Conservation (phyloP, 306 rosid genomes). For the Argentina anserina region DNA sequence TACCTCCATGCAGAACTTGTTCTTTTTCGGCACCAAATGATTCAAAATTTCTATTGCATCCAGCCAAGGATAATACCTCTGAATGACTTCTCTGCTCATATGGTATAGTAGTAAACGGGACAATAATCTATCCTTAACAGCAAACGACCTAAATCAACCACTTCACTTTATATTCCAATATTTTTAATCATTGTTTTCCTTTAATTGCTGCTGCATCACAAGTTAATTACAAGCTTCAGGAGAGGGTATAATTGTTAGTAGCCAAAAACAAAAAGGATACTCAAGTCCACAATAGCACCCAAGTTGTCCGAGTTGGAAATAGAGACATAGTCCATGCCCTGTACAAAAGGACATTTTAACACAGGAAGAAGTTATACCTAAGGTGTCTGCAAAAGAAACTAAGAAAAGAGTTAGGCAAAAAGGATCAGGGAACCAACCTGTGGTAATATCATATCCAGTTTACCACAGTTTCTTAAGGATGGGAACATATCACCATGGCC, state of each 20-base stretch:
- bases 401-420: conserved; percentile 19
- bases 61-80: conserved; percentile 56
- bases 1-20: conserved; percentile 98
- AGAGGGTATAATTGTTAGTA: conserved; percentile 1
- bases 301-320: conserved; percentile 90
- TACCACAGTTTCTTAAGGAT: conserved; percentile 79
- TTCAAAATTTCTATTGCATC: conserved; percentile 57
- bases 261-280: conserved; percentile 71
- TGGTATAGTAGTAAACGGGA: not conserved
- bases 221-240: not conserved
- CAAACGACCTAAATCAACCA: not conserved
- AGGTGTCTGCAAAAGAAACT: not conserved
- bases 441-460: conserved; percentile 82
- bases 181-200: not conserved
- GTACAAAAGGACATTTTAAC: conserved; percentile 21
- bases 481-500: conserved; percentile 98
- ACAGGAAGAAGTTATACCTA: conserved; percentile 11
- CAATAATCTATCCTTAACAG: not conserved
- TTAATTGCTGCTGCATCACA: not conserved
- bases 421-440: conserved; percentile 50
- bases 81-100: conserved; percentile 11
- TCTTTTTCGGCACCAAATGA: conserved; percentile 76
- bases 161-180: not conserved
- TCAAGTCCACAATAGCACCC: conserved; percentile 94
- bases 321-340: conserved; percentile 96